Evolutionary conservation across 257 asterid species (phyloP).

Genomic region (Linderniella brevidens): DNA sequence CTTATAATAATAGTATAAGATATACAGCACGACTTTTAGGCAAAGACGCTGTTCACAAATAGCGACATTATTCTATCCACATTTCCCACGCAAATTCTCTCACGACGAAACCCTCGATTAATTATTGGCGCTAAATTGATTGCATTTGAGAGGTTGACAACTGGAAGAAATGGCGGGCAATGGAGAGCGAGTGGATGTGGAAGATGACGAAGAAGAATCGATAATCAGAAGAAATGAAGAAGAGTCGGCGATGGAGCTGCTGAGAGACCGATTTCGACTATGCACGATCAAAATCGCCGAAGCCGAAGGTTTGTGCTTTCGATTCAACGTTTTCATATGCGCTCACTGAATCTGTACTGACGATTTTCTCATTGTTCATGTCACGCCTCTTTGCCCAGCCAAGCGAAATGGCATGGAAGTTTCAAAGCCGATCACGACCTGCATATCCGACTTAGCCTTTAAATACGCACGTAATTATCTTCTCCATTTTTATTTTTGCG

Average conservation of each 20-base stretch:
- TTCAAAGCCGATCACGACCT: slow-evolving; percentile 66
- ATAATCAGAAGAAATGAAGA: slow-evolving; percentile 44
- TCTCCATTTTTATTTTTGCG: slow-evolving; percentile 2
- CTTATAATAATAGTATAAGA: too few species aligned
- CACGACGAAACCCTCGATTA: too few species aligned
- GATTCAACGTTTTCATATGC: not conserved
- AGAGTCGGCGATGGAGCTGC: slow-evolving; percentile 41
- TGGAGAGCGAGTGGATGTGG: slow-evolving; percentile 19
- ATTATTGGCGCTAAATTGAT: too few species aligned
- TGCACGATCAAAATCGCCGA: slow-evolving; percentile 67
- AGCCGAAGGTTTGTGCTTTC: slow-evolving; percentile 37
- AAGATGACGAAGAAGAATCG: too few species aligned
- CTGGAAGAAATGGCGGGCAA: slow-evolving; percentile 29
- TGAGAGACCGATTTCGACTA: slow-evolving; percentile 77
- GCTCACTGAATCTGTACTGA: not conserved
- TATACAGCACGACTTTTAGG: too few species aligned
- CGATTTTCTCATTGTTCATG: not conserved
- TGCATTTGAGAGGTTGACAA: too few species aligned
- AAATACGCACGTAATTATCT: slow-evolving; percentile 49
- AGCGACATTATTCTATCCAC: too few species aligned
- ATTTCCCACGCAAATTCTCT: too few species aligned
- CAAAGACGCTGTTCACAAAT: too few species aligned
- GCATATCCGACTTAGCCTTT: slow-evolving; percentile 75
- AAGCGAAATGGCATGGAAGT: slow-evolving; percentile 61
- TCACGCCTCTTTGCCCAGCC: slow-evolving; percentile 25